These are phyloP conservation scores for Fusarium sp. DNA, from an alignment of 2,329 filamentous ascomycete species.

Conservation along the genomic window DNA sequence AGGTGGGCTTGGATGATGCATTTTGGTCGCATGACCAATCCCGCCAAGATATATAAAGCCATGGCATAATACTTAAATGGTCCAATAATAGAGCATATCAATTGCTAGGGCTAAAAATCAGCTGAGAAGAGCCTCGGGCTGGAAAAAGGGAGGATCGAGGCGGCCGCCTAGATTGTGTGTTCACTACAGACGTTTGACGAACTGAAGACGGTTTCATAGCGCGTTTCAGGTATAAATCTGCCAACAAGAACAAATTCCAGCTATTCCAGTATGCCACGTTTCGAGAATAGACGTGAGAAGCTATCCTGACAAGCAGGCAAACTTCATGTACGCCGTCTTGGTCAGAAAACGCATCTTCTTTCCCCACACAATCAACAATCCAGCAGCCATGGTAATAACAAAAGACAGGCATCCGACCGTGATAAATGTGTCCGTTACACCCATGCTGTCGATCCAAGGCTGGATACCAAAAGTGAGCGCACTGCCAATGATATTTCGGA, in stretches of 20 bases:
- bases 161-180: too few relatives aligned
- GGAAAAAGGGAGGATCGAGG: neutral
- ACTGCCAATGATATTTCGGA: neutral
- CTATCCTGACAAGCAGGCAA: neutral
- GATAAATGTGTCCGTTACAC: neutral
- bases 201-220: too few relatives aligned
- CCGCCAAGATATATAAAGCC: neutral
- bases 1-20: neutral
- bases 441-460: neutral
- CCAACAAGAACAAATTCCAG: neutral
- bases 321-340: neutral
- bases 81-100: neutral
- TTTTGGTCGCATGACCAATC: neutral
- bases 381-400: neutral
- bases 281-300: neutral
- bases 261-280: neutral
- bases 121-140: neutral
- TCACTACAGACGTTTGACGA: too few relatives aligned
- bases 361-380: neutral
- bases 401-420: neutral
- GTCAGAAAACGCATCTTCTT: neutral
- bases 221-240: too few relatives aligned
- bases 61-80: neutral
- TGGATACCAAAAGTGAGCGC: neutral
- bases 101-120: neutral